These are phyloP conservation scores for Pyrenochaeta sp. DNA, from an alignment of 2,329 filamentous ascomycete genomes.

Conservation along the genomic window DNA sequence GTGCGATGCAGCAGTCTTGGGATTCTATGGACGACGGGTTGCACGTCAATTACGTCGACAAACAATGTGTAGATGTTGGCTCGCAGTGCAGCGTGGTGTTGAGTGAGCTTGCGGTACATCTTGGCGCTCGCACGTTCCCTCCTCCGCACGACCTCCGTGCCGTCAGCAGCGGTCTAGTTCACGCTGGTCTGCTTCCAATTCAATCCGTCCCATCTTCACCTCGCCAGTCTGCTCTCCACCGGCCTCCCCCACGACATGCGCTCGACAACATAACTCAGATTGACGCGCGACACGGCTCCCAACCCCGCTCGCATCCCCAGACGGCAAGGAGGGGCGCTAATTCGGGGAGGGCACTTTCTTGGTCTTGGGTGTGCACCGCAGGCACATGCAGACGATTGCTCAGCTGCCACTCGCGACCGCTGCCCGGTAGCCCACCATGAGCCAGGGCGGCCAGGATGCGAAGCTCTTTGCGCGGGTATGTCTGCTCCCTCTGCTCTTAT, in stretches of 20 bases:
- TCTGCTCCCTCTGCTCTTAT: constrained; percentile 37
- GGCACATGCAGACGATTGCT: constrained; percentile 39
- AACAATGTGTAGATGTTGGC: no score
- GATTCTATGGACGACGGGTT: no score
- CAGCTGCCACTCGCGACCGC: constrained; percentile 25
- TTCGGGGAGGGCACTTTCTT: constrained; percentile 32
- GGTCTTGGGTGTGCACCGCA: constrained; percentile 32
- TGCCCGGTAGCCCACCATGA: constrained; percentile 60
- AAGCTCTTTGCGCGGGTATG: constrained; percentile 98
- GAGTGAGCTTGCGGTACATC: constrained; percentile 19
- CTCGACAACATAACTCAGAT: constrained; percentile 14
- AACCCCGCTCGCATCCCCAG: constrained; percentile 13
- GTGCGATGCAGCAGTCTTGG: no score
- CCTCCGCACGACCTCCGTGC: constrained; percentile 29
- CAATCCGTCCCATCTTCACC: no score
- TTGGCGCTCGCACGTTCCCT: constrained; percentile 36
- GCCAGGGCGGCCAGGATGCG: constrained; percentile 85
- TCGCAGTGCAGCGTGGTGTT: neutral
- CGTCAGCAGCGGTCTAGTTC: no score
- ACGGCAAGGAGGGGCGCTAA: constrained; percentile 36
- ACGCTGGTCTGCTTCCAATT: no score
- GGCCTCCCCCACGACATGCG: constrained; percentile 25
- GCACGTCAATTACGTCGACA: no score
- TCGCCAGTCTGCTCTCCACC: constrained; percentile 4
- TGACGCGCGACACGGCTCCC: constrained; percentile 17